Evolutionary conservation across 495 filamentous ascomycete species (phyloP).

Genomic region (Hypoxylon fuscum): DNA sequence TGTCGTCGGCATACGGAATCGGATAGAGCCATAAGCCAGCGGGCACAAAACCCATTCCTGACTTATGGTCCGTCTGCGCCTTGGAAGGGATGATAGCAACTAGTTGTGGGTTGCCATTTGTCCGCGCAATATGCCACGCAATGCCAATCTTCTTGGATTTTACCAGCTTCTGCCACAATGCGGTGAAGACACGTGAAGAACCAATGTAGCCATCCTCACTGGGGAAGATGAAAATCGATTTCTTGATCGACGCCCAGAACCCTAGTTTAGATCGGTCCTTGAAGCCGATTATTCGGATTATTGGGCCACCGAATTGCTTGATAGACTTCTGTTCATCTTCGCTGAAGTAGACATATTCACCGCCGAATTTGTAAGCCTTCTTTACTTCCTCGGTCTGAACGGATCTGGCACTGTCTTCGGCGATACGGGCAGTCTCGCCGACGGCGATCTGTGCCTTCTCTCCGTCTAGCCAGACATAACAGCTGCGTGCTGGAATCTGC

Average conservation of each 20-base stretch:
- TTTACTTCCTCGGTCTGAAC: conserved; percentile 85
- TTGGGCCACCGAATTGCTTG: conserved; percentile 77
- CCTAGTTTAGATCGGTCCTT: conserved; percentile 80
- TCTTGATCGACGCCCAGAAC: conserved; percentile 85
- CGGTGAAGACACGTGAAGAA: conserved; percentile 90
- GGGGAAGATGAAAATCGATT: conserved; percentile 92
- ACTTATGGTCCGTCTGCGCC: conserved; percentile 68
- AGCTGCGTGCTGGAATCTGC: conserved; percentile 79
- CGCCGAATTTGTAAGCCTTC: conserved; percentile 96
- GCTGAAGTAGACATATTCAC: conserved; percentile 86
- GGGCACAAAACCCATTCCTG: conserved; percentile 73
- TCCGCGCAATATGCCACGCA: conserved; percentile 88
- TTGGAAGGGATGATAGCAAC: conserved; percentile 82
- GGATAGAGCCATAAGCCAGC: conserved; percentile 90
- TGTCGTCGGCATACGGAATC: conserved; percentile 90
- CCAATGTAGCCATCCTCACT: conserved; percentile 90
- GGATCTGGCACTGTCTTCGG: conserved; percentile 75
- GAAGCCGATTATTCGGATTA: conserved; percentile 93
- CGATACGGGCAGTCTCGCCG: conserved; percentile 73
- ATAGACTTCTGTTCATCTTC: conserved; percentile 81
- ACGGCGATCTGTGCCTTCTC: conserved; percentile 83
- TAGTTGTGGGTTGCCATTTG: conserved; percentile 78
- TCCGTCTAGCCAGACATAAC: conserved; percentile 84
- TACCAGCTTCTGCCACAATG: conserved; percentile 86
- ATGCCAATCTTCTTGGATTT: conserved; percentile 79